Conservation (phyloP, 441 rosid genomes). For the Corymbia citriodora region DNA sequence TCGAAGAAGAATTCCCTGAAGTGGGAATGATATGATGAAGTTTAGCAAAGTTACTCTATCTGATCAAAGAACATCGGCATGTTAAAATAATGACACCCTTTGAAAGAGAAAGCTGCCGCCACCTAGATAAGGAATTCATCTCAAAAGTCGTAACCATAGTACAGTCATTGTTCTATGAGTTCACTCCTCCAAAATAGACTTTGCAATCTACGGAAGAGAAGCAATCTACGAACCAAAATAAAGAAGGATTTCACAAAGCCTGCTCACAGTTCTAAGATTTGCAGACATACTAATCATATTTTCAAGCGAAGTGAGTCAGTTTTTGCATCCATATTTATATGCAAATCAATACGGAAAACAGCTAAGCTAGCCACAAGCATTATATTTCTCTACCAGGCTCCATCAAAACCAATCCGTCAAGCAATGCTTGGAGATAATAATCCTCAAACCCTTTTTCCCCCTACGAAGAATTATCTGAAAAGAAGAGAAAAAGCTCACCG, state of each 20-base stretch:
- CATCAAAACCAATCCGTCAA: neutral
- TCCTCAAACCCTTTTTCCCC: neutral
- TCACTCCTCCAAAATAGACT: neutral
- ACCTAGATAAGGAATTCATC: neutral
- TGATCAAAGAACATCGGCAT: neutral
- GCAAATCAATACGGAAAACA: neutral
- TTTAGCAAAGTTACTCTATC: neutral
- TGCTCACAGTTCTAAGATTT: neutral
- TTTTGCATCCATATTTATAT: neutral
- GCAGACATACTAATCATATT: neutral
- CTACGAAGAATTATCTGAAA: neutral
- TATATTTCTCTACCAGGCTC: neutral
- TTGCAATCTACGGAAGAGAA: neutral
- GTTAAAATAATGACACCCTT: neutral
- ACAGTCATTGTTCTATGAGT: neutral
- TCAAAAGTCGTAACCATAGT: neutral
- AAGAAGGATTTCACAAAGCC: neutral
- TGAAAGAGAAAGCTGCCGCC: neutral
- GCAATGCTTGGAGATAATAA: neutral
- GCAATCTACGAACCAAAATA: neutral
- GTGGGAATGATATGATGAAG: neutral
- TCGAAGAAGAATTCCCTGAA: conserved; percentile 11
- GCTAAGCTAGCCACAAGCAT: neutral
- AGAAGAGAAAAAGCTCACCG: conserved; percentile 5
- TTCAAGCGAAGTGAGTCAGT: neutral